Conservation (phyloP, 345 rosid genomes). For the Eutrema heterophyllum region DNA sequence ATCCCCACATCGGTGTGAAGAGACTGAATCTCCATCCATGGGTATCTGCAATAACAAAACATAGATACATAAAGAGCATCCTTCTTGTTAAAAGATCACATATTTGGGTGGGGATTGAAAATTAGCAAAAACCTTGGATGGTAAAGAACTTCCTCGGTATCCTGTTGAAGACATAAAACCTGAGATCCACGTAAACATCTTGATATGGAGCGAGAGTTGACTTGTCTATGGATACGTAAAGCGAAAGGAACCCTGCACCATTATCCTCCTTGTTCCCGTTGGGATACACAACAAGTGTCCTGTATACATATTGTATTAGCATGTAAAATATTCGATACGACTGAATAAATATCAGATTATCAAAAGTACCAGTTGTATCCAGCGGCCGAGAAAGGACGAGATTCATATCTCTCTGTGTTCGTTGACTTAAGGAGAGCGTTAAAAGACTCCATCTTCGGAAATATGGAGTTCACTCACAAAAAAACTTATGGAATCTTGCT, state of each 20-base stretch:
- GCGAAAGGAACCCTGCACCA: constrained; percentile 22
- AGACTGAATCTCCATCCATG: neutral
- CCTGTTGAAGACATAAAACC: constrained; percentile 23
- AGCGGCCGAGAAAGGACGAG: neutral
- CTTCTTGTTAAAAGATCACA: neutral
- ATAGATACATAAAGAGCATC: neutral
- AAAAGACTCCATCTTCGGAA: neutral
- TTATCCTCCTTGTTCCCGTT: constrained; percentile 14
- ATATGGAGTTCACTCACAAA: too few relatives aligned
- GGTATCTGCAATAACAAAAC: neutral
- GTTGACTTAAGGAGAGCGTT: neutral
- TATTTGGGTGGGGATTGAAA: neutral
- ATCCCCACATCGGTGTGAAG: constrained; percentile 10
- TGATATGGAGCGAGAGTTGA: neutral
- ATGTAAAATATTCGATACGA: too few relatives aligned
- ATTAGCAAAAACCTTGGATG: constrained; percentile 14
- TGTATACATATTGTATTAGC: too few relatives aligned
- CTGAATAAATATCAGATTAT: too few relatives aligned
- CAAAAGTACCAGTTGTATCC: neutral
- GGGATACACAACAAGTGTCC: constrained; percentile 15
- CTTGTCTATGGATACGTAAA: constrained; percentile 22
- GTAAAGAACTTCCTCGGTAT: constrained; percentile 22
- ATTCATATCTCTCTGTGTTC: neutral
- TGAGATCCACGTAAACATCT: constrained; percentile 21
- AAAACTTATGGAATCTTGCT: too few relatives aligned